phyloP scores from a whole-genome alignment of 805 yeast species.

The Priceomyces haplophilus region DNA sequence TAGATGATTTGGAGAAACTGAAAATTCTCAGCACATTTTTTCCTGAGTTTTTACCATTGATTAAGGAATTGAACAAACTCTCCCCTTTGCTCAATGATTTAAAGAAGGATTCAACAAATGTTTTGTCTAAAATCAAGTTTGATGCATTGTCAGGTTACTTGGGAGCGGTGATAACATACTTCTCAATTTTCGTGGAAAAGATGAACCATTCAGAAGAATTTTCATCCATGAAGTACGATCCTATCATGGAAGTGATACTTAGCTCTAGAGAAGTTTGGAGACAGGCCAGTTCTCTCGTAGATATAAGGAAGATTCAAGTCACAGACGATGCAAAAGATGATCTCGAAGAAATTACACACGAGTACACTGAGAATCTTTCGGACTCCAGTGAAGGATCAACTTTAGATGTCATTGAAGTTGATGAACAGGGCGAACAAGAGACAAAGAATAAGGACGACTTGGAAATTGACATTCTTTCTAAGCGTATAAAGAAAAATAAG shows the following conservation, averaged over 20 bases:
- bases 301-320: conserved; percentile 2
- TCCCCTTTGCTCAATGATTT: conserved; percentile 14
- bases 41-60: conserved; percentile 82
- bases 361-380: conserved; percentile 6
- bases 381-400: conserved; percentile 10
- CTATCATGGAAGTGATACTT: conserved; percentile 83
- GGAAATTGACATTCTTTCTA: conserved; percentile 50
- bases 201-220: conserved; percentile 53
- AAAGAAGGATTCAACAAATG: conserved; percentile 19
- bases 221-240: conserved; percentile 71
- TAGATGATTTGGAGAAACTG: conserved; percentile 54
- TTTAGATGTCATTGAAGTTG: conserved; percentile 16
- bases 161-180: conserved; percentile 74
- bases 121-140: conserved; percentile 48
- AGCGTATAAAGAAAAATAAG: conserved; percentile 48
- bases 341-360: conserved; percentile 17
- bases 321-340: conserved; percentile 1
- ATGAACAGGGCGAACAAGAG: conserved; percentile 11
- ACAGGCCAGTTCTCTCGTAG: conserved; percentile 62
- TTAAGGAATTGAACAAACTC: conserved; percentile 50
- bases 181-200: conserved; percentile 66
- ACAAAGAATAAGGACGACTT: conserved; percentile 24
- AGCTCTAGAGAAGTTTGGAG: conserved; percentile 87
- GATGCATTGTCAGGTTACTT: conserved; percentile 76
- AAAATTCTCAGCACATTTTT: conserved; percentile 57